Base-by-base conservation (phyloP, 2,329 filamentous ascomycete species). In the Colletotrichum melonis region DNA sequence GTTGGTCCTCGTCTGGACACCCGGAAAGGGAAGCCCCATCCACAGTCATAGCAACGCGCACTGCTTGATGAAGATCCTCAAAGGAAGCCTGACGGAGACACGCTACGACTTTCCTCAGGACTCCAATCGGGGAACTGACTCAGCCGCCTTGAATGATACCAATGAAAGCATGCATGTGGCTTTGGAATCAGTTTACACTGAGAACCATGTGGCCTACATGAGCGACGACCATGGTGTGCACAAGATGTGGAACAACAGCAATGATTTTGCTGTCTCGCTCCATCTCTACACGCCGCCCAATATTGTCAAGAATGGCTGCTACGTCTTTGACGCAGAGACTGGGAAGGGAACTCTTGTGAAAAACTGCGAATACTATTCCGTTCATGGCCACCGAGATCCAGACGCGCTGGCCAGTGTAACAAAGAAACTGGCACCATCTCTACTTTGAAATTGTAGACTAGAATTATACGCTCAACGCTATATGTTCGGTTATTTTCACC, bases 41-140 rank as follows among this genome's bases (percentile, higher is more conserved):
- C 95, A 98, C 80, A 95, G 98, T 81, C 93, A 95, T 82, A 92
- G 92, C 79, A 94, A 95, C 74, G 94, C 95, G 38, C 95, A 98
- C 81, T 98, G 95, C 82, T 86, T 98, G 77, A 98, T 97, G 94
- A 97, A 92, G 86, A 91, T 96, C 76, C 88, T 98, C 75, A 91
- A 91, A 77, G 95, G 95, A 57, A 88, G 87, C 73, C 85, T 98
- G 73, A 93, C 91, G 77, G 95, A 98, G 85, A 96, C 93, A n/a
- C 89, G 94, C 69, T 97, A 94, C 82, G 88, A 89, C 63, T 95
- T 93, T 84, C 95, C 95, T 0, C 80, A 85, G 55, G 80, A 81
- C 24, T 80, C 85, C 71, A 82, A 93, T 70, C 92, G 7, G 2
- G 32, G 16, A 24, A 5, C 8, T 1, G 11, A 9, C 3, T 3